A percentile compares a stretch with the other conserved stretches of the same genome.
These are phyloP conservation scores for Pouteria campechiana DNA, from an alignment of 179 eudicot species.

Conservation along the genomic window DNA sequence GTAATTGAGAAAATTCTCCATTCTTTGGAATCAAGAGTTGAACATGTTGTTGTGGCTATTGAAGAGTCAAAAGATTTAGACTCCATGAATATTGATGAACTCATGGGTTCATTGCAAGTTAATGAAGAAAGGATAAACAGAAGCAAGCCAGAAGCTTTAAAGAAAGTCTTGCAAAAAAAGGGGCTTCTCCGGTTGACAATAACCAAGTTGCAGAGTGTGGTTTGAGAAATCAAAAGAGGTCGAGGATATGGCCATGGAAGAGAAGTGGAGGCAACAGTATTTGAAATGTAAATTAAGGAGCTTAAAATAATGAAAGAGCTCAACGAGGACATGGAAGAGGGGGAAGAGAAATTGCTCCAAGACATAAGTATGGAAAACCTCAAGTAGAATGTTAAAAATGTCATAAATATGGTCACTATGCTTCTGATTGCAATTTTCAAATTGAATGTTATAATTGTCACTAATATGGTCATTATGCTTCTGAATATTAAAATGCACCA, in stretches of 20 bases:
- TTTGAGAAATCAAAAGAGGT: neutral
- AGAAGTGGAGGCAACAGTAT: neutral
- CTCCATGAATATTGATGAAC: neutral
- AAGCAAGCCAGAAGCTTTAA: neutral
- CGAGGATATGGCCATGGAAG: neutral
- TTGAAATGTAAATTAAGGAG: neutral
- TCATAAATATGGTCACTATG: neutral
- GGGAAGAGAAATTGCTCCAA: neutral
- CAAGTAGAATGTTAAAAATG: conserved; percentile 1
- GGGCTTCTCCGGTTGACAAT: neutral
- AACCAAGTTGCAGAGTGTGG: no score
- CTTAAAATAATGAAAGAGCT: neutral
- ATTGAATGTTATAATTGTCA: conserved; percentile 4
- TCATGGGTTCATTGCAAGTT: conserved; percentile 3
- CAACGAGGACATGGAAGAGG: neutral
- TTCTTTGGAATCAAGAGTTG: neutral
- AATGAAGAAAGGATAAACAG: neutral
- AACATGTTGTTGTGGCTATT: conserved; percentile 1
- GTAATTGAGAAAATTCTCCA: neutral
- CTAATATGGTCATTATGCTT: conserved; percentile 1
- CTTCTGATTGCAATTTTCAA: neutral
- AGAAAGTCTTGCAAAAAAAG: neutral
- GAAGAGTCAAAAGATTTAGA: conserved; percentile 3
- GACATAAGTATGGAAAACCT: neutral
- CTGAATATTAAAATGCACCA: neutral